Percentiles rank a stretch among this genome's conserved stretches.
Evolutionary conservation across 2,329 filamentous ascomycete species (phyloP).

Genomic region (Ophiostoma tasmaniense): DNA sequence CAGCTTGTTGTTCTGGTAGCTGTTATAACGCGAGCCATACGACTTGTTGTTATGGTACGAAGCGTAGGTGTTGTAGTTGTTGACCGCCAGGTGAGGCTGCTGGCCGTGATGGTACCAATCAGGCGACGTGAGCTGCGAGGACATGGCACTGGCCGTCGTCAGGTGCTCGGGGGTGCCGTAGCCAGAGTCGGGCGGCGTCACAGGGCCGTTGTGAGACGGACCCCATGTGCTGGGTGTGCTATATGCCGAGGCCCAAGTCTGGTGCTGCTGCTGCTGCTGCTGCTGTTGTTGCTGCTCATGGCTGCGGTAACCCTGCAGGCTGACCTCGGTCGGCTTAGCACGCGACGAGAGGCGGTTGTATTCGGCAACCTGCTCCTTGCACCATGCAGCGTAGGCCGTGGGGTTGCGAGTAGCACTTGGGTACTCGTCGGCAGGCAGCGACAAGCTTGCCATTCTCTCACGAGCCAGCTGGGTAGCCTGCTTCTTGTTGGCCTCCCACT

Average conservation of each 20-base stretch:
- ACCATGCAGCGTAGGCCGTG: conserved; percentile 33
- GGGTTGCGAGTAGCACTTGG: conserved; percentile 28
- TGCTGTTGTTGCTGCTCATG: conserved; percentile 30
- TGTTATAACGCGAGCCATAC: not conserved
- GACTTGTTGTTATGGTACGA: not conserved
- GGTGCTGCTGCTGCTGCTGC: conserved; percentile 27
- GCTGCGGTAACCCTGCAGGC: conserved; percentile 30
- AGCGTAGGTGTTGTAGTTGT: not conserved
- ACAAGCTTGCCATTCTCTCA: conserved; percentile 41
- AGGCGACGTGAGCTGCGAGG: conserved; percentile 2
- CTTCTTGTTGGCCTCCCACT: conserved; percentile 50
- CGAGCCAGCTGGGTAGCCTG: conserved; percentile 37
- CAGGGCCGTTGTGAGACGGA: conserved; percentile 28
- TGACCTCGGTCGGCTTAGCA: conserved; percentile 28
- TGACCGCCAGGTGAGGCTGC: not conserved
- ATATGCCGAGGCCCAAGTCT: not conserved
- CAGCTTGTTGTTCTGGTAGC: not conserved
- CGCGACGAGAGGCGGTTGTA: conserved; percentile 36
- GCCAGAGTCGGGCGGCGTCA: conserved; percentile 53
- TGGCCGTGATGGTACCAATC: not conserved
- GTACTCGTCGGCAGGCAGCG: conserved; percentile 40
- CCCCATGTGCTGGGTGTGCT: not conserved
- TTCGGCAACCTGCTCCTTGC: conserved; percentile 48
- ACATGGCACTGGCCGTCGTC: not conserved
- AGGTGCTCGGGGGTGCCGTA: conserved; percentile 52